phyloP scores from a whole-genome alignment of 2,329 filamentous ascomycete species.

The Monosporascus sp. region DNA sequence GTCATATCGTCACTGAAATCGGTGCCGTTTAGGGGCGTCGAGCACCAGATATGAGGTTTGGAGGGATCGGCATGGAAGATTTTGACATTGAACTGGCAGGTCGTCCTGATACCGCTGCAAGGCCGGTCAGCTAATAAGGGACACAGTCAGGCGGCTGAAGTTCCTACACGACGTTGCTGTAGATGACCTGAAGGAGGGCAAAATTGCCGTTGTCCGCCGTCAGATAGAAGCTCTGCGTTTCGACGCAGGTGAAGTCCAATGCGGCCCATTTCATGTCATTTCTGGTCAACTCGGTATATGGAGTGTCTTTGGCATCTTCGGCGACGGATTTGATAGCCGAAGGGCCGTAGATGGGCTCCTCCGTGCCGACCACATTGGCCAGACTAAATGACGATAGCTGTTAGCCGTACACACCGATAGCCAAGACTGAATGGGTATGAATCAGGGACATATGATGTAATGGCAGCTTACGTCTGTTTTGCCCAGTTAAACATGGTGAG shows the following conservation, averaged over 20 bases:
- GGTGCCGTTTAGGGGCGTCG: conserved; percentile 70
- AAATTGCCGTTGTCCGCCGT: conserved; percentile 71
- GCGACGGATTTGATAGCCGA: conserved; percentile 81
- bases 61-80: conserved; percentile 72
- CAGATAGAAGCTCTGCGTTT: conserved; percentile 94
- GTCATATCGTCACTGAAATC: conserved; percentile 80
- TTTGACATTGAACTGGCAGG: conserved; percentile 91
- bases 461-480: conserved; percentile 69
- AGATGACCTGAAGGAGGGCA: conserved; percentile 85
- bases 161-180: conserved; percentile 90
- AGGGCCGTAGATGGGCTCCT: conserved; percentile 93
- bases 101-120: conserved; percentile 77
- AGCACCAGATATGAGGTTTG: conserved; percentile 76
- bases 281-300: conserved; percentile 73
- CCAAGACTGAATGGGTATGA: conserved; percentile 2
- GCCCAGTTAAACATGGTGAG: conserved; percentile 84
- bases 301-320: conserved; percentile 68
- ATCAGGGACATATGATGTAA: conserved; percentile 12
- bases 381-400: conserved; percentile 38
- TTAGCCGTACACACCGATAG: conserved; percentile 13
- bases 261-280: conserved; percentile 78
- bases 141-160: conserved; percentile 3
- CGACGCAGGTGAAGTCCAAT: conserved; percentile 80
- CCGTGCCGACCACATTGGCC: conserved; percentile 83
- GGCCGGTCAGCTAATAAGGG: conserved; percentile 12